Conservation (phyloP, 192 early-diverging fungal genomes). For the Physocladia obscura region DNA sequence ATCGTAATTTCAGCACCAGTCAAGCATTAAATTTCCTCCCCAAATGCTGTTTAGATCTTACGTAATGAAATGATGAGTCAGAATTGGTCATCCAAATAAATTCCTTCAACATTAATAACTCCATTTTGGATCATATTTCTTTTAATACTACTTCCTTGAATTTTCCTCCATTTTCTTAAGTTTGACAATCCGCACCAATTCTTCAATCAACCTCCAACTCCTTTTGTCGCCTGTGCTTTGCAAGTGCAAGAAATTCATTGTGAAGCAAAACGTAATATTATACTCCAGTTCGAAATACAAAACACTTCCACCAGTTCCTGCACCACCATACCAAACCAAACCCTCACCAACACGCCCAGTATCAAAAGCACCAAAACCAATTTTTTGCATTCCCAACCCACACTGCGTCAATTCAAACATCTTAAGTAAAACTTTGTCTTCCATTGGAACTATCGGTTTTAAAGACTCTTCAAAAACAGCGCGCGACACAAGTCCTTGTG, state of each 20-base stretch:
- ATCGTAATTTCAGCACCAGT: too few species aligned
- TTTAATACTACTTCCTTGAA: too few species aligned
- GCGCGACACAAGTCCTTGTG: slow-evolving; percentile 30
- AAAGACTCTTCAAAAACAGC: slow-evolving; percentile 30
- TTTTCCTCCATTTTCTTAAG: too few species aligned
- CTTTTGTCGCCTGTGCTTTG: slow-evolving; percentile 55
- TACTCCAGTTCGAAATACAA: slow-evolving; percentile 53
- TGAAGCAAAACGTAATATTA: slow-evolving; percentile 59
- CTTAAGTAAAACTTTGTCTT: background rate
- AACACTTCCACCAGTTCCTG: slow-evolving; percentile 60
- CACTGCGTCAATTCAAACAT: background rate
- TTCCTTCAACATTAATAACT: too few species aligned
- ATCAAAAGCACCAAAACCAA: background rate
- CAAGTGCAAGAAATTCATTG: slow-evolving; percentile 54
- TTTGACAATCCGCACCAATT: slow-evolving; percentile 36
- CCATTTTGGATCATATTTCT: too few species aligned
- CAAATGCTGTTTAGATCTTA: too few species aligned
- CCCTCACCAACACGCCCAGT: background rate
- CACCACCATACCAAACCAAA: slow-evolving; percentile 55
- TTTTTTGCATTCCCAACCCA: slow-evolving; percentile 24
- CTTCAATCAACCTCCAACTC: slow-evolving; percentile 49
- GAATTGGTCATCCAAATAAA: too few species aligned
- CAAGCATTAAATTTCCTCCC: too few species aligned
- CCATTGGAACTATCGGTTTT: background rate
- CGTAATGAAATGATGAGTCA: too few species aligned